phyloP scores from a whole-genome alignment of 2,329 filamentous ascomycete species.

The Tricladium varicosporioides region DNA sequence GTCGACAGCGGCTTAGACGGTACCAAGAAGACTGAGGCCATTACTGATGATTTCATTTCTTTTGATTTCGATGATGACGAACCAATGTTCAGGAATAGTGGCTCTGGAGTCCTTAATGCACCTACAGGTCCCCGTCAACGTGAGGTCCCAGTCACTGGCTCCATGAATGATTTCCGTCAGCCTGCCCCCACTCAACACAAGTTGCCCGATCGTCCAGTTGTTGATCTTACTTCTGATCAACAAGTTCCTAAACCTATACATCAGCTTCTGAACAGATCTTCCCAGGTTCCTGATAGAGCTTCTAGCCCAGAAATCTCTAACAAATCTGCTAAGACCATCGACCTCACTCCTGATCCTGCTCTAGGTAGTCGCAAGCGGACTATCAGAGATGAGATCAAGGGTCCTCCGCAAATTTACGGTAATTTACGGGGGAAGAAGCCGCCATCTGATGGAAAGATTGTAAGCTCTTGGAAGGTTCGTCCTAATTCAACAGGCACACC shows the following conservation, averaged over 20 bases:
- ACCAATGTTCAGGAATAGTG: constrained; percentile 15
- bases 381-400: constrained; percentile 59
- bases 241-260: not conserved
- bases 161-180: not conserved
- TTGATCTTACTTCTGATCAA: not conserved
- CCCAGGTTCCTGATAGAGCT: not conserved
- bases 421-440: constrained; percentile 19
- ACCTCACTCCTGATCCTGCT: constrained; percentile 39
- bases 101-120: constrained; percentile 10
- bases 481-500: constrained; percentile 49
- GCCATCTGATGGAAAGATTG: constrained; percentile 32
- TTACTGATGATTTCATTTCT: constrained; percentile 85
- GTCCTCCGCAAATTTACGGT: constrained; percentile 29
- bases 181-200: not conserved
- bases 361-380: constrained; percentile 74
- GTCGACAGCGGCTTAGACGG: constrained; percentile 51
- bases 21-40: constrained; percentile 50
- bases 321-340: constrained; percentile 13
- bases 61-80: constrained; percentile 62
- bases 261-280: not conserved
- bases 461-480: constrained; percentile 41
- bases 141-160: not conserved
- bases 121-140: constrained; percentile 10
- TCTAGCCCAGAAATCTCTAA: constrained; percentile 3
- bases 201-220: too few relatives aligned